phyloP scores from a whole-genome alignment of 2,329 filamentous ascomycete genomes.

The Mycocentrospora acerina region DNA sequence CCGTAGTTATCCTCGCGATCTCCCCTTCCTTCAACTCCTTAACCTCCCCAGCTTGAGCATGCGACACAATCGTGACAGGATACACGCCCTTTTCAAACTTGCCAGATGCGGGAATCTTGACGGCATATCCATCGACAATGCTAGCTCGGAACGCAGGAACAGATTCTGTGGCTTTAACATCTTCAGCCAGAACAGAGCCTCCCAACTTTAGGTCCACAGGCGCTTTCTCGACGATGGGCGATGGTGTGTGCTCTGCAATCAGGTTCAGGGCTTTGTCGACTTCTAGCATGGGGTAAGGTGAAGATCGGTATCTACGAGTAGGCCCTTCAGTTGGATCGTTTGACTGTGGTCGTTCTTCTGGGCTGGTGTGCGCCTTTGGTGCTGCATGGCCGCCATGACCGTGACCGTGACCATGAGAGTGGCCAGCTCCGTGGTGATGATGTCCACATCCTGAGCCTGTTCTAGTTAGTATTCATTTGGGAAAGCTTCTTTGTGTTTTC shows the following conservation, averaged over 20 bases:
- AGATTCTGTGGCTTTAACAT: constrained; percentile 75
- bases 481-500: background rate
- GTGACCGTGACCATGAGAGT: constrained; percentile 61
- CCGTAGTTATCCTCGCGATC: constrained; percentile 90
- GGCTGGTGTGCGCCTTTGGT: constrained; percentile 69
- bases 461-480: constrained; percentile 1
- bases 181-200: constrained; percentile 77
- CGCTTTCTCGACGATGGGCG: constrained; percentile 57
- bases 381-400: constrained; percentile 55
- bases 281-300: constrained; percentile 88
- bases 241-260: constrained; percentile 73
- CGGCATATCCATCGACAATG: constrained; percentile 93
- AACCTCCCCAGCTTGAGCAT: constrained; percentile 73
- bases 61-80: constrained; percentile 82
- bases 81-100: constrained; percentile 72
- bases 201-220: constrained; percentile 68
- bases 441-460: constrained; percentile 31
- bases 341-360: constrained; percentile 58
- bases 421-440: constrained; percentile 49
- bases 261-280: constrained; percentile 77
- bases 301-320: constrained; percentile 74
- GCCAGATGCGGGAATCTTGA: constrained; percentile 37
- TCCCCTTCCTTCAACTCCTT: constrained; percentile 68
- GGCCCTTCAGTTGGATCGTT: constrained; percentile 63
- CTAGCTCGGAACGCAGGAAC: constrained; percentile 94